Evolutionary conservation across 192 early-diverging fungal species (phyloP).

Genomic region (Coemansia sp.): DNA sequence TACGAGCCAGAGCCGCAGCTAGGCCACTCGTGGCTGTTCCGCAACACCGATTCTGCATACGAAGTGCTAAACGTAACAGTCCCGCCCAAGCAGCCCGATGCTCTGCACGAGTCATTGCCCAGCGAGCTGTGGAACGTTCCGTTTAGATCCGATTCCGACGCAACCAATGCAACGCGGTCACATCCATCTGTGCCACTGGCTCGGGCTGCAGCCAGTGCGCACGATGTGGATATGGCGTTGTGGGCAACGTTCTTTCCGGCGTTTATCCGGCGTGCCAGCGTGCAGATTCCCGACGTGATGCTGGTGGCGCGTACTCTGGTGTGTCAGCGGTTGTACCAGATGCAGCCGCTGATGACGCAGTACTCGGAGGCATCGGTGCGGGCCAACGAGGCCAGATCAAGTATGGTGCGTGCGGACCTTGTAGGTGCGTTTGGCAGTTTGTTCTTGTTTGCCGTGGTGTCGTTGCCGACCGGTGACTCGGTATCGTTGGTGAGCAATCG

Average conservation of each 20-base stretch:
- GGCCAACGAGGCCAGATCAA: conserved; percentile 15
- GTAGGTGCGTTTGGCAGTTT: conserved; percentile 33
- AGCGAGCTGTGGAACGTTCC: conserved; percentile 39
- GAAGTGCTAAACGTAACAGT: conserved; percentile 44
- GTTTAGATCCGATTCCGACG: conserved; percentile 16
- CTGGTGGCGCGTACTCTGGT: conserved; percentile 42
- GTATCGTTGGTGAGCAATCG: neutral
- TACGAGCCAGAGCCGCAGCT: conserved; percentile 22
- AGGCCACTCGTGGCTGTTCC: conserved; percentile 29
- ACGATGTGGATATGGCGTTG: conserved; percentile 19
- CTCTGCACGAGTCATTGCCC: conserved; percentile 7
- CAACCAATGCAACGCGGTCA: neutral
- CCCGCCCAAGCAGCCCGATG: conserved; percentile 1
- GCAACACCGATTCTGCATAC: conserved; percentile 30
- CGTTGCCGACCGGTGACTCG: conserved; percentile 23
- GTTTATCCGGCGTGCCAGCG: conserved; percentile 43
- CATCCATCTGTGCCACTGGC: conserved; percentile 20
- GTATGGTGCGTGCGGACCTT: conserved; percentile 19
- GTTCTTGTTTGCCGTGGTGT: conserved; percentile 45
- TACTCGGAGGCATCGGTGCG: conserved; percentile 47
- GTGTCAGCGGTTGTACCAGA: conserved; percentile 51
- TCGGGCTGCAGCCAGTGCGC: conserved; percentile 33
- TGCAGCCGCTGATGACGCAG: conserved; percentile 53
- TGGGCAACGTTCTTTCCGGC: conserved; percentile 38
- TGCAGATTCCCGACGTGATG: conserved; percentile 47